Conservation (phyloP, 768 basidiomycete genomes). For the Lentinula aciculospora region DNA sequence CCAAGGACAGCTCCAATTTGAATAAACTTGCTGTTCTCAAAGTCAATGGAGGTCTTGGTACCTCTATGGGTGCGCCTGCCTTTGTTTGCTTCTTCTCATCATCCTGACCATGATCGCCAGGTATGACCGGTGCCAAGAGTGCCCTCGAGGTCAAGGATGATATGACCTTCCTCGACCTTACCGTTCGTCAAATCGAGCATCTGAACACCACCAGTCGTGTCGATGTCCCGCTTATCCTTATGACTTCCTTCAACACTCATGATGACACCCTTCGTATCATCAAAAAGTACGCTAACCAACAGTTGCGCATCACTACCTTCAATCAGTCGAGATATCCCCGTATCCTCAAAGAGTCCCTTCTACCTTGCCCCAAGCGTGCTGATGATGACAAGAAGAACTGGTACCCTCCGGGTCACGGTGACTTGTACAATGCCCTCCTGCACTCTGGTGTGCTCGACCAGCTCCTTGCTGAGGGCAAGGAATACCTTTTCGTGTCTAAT, state of each 20-base stretch:
- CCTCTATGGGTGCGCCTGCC: conserved; percentile 69
- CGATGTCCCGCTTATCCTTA: conserved; percentile 95
- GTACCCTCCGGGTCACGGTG: conserved; percentile 98
- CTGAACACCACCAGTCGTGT: conserved; percentile 80
- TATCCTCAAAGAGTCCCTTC: conserved; percentile 83
- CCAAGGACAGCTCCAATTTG: conserved; percentile 58
- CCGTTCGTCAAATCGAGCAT: conserved; percentile 93
- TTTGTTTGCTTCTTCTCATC: conserved; percentile 1
- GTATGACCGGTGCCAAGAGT: conserved; percentile 84
- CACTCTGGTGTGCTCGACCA: conserved; percentile 91
- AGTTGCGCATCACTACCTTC: conserved; percentile 87
- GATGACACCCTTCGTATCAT: conserved; percentile 95
- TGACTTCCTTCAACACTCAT: conserved; percentile 97
- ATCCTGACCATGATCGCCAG: conserved; percentile 25
- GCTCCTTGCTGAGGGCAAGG: conserved; percentile 86
- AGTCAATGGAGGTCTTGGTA: conserved; percentile 91
- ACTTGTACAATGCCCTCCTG: conserved; percentile 87
- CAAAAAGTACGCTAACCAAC: conserved; percentile 95
- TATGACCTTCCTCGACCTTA: conserved; percentile 96
- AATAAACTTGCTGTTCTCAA: conserved; percentile 95
- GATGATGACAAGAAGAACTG: conserved; percentile 81
- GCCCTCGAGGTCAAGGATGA: conserved; percentile 96
- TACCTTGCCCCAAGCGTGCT: conserved; percentile 75
- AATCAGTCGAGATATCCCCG: conserved; percentile 94
- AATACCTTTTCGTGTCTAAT: conserved; percentile 97